Evolutionary conservation across 2,329 filamentous ascomycete genomes (phyloP), one percentile per base, ranked within the genome.

Genomic region (Stagonosporopsis cucurbitacearum): DNA sequence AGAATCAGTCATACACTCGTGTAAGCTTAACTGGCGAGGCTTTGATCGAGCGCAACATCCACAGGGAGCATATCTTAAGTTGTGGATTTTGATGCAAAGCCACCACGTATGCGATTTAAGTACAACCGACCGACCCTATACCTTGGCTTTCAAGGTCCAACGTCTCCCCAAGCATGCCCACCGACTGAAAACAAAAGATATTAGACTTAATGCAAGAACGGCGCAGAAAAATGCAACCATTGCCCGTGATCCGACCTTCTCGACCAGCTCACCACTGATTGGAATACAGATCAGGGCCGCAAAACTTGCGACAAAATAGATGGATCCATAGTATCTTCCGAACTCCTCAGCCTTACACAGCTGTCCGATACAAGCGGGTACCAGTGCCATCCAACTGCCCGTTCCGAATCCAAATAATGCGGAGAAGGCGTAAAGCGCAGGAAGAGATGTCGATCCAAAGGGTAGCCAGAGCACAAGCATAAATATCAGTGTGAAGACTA

Each of bases 301-400:
- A n/a, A 75, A 54, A 52, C 67, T 70, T 4, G 71, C 72, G 7
- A 75, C 62, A 54, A 74, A 74, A 48, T 75, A 75, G 65, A 75
- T 67, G 1, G 83, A 82, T 0, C 84, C 83, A 63, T 85, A 79
- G 11, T 83, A 76, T 17, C 79, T 77, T 9, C 80, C 80, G 62
- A 80, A 80, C 35, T 82, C 78, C 35, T 80, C 66, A 7, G 75
- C 76, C 28, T 76, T 68, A 54, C 80, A 82, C 6, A 82, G 69
- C 59, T 82, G 79, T 2, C 78, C 78, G 3, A 82, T 69, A 48
- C 79, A 82, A 19, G 79, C 78, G 7, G 80, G 78, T 0, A 74
- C 77, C 13, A 81, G 60, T 2, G 73, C 69, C 60, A 81, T 79
- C 62, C 79, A 75, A 7, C 77, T 75, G 1, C 80, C 79, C 0